These are phyloP conservation scores for Phycomyces nitens DNA, from an alignment of 192 early-diverging fungal species.

Conservation along the genomic window DNA sequence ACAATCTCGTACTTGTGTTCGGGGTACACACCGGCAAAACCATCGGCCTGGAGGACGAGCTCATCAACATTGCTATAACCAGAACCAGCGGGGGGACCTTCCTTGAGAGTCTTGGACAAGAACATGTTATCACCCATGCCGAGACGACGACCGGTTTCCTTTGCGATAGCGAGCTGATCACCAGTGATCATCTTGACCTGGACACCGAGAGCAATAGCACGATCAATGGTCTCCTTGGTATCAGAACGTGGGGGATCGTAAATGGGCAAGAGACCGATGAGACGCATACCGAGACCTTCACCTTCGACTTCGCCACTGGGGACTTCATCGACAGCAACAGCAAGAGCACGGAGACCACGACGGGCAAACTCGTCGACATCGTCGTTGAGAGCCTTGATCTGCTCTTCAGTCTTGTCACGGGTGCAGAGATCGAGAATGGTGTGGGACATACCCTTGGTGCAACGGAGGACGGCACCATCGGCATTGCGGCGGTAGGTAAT, in stretches of 20 bases:
- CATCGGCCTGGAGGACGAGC: slow-evolving; percentile 58
- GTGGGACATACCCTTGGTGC: slow-evolving; percentile 73
- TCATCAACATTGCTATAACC: slow-evolving; percentile 55
- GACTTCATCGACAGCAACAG: slow-evolving; percentile 67
- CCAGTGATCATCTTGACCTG: slow-evolving; percentile 93
- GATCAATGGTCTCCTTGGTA: slow-evolving; percentile 76
- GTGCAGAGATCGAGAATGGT: slow-evolving; percentile 68
- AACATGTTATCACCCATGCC: slow-evolving; percentile 73
- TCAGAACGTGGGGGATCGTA: slow-evolving; percentile 74
- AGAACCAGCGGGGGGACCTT: slow-evolving; percentile 54
- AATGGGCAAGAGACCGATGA: slow-evolving; percentile 69
- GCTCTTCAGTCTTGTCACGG: slow-evolving; percentile 61
- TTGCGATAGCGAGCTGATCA: slow-evolving; percentile 85
- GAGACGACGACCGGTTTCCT: slow-evolving; percentile 70
- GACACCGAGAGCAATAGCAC: slow-evolving; percentile 68
- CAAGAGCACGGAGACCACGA: slow-evolving; percentile 70
- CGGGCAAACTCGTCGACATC: slow-evolving; percentile 65
- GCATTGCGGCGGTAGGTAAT: slow-evolving; percentile 64
- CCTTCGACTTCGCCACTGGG: slow-evolving; percentile 57
- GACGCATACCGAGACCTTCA: slow-evolving; percentile 61
- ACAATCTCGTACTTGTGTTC: slow-evolving; percentile 71
- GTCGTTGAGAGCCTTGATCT: slow-evolving; percentile 40
- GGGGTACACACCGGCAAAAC: slow-evolving; percentile 61
- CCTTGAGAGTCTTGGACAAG: slow-evolving; percentile 61
- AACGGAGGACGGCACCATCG: slow-evolving; percentile 60